phyloP scores from a whole-genome alignment of 176 grass and related monocot genomes.

The Otatea glauca region DNA sequence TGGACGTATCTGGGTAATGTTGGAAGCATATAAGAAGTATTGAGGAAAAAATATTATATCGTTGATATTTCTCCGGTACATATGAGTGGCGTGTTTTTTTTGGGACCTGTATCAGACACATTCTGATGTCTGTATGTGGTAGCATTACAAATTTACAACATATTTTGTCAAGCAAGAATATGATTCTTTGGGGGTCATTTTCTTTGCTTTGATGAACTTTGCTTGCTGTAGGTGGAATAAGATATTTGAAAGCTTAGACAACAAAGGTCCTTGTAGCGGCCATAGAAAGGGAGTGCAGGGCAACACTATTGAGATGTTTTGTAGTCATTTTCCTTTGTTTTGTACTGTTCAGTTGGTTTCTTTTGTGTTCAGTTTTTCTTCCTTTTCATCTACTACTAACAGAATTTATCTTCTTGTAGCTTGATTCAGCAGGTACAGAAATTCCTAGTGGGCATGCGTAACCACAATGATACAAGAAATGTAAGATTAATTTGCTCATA shows the following conservation, averaged over 20 bases:
- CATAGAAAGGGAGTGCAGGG: conserved; percentile 24
- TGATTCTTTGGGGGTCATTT: conserved; percentile 2
- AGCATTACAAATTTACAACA: neutral
- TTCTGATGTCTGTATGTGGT: neutral
- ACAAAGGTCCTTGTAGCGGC: conserved; percentile 13
- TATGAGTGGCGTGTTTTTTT: neutral
- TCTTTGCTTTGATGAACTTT: conserved; percentile 1
- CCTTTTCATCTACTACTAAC: conserved; percentile 20
- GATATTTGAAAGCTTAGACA: conserved; percentile 21
- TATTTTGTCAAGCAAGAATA: neutral
- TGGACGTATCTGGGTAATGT: neutral
- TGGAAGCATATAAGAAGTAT: neutral
- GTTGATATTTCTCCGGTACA: neutral
- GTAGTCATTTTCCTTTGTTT: conserved; percentile 27
- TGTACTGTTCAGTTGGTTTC: conserved; percentile 28
- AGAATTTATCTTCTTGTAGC: conserved; percentile 61
- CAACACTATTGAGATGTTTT: conserved; percentile 7
- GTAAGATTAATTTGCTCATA: conserved; percentile 56
- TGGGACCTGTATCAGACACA: neutral
- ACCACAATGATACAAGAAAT: conserved; percentile 64
- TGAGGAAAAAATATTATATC: neutral
- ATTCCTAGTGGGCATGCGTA: conserved; percentile 61
- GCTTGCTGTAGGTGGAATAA: neutral
- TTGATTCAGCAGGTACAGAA: conserved; percentile 87
- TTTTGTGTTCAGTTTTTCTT: conserved; percentile 12